A percentile compares a stretch with the other conserved stretches of the same genome.
These are phyloP conservation scores for Candida vaughaniae DNA, from an alignment of 805 yeast genomes.

Conservation along the genomic window DNA sequence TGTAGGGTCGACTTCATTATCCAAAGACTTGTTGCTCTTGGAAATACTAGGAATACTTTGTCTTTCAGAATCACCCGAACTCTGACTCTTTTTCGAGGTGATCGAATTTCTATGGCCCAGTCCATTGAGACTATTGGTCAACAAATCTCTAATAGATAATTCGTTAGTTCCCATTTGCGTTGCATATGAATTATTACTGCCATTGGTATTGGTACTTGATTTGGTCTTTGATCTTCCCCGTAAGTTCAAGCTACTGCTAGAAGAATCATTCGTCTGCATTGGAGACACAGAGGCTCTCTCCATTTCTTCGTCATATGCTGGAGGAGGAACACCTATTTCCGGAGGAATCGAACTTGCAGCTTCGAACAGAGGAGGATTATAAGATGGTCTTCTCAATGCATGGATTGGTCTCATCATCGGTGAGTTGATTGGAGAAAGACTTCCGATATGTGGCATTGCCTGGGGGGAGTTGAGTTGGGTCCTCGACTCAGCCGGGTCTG, in stretches of 20 bases:
- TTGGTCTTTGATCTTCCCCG: conserved; percentile 5
- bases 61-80: conserved; percentile 12
- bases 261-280: conserved; percentile 1
- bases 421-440: conserved; percentile 42
- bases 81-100: conserved; percentile 12
- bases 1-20: neutral
- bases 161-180: neutral
- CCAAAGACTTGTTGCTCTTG: neutral
- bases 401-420: conserved; percentile 51
- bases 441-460: conserved; percentile 51
- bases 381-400: conserved; percentile 51
- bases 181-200: neutral
- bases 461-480: conserved; percentile 58
- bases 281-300: conserved; percentile 3
- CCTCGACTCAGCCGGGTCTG: conserved; percentile 38
- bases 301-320: conserved; percentile 27
- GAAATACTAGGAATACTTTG: no score
- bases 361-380: conserved; percentile 64
- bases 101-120: conserved; percentile 5
- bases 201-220: conserved; percentile 3
- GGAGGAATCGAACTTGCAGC: conserved; percentile 20
- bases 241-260: conserved; percentile 1
- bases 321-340: conserved; percentile 22
- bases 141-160: conserved; percentile 10
- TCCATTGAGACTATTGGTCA: conserved; percentile 11